Percentiles rank a stretch among this genome's conserved stretches.
phyloP scores from a whole-genome alignment of 805 yeast species.

The Nakazawaea holstii region DNA sequence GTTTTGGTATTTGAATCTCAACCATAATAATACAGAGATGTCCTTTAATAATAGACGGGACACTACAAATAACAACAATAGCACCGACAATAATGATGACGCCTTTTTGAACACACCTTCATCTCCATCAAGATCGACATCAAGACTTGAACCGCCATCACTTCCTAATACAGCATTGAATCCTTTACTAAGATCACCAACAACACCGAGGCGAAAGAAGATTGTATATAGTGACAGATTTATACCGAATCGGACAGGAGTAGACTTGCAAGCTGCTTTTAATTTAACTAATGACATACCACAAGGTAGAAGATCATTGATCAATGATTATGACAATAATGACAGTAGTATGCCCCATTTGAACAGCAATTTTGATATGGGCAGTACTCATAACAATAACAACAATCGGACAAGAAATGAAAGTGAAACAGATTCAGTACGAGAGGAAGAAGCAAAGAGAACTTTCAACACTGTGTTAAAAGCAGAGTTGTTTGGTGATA shows the following conservation, averaged over 20 bases:
- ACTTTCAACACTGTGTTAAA: constrained; percentile 83
- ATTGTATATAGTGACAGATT: constrained; percentile 74
- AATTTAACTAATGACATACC: constrained; percentile 41
- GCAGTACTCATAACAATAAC: constrained; percentile 18
- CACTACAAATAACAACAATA: background rate
- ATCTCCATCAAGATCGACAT: constrained; percentile 11
- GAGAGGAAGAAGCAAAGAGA: constrained; percentile 78
- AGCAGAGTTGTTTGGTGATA: constrained; percentile 88
- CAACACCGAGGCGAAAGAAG: constrained; percentile 46
- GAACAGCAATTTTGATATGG: constrained; percentile 15
- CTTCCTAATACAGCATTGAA: constrained; percentile 5
- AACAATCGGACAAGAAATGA: constrained; percentile 24
- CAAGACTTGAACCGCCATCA: constrained; percentile 8
- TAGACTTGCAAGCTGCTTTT: constrained; percentile 84
- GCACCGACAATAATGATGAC: background rate
- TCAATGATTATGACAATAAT: constrained; percentile 10
- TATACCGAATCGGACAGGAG: constrained; percentile 82
- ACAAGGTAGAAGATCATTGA: constrained; percentile 22
- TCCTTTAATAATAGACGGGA: background rate
- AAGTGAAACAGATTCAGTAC: constrained; percentile 60
- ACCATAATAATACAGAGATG: background rate
- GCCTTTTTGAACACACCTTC: constrained; percentile 6
- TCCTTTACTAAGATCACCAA: constrained; percentile 27
- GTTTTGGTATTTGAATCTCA: too few species aligned
- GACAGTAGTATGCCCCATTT: constrained; percentile 12